Evolutionary conservation across 2,329 filamentous ascomycete species (phyloP), one percentile per base, ranked within the genome.

Genomic region (Coniochaeta hoffmannii): DNA sequence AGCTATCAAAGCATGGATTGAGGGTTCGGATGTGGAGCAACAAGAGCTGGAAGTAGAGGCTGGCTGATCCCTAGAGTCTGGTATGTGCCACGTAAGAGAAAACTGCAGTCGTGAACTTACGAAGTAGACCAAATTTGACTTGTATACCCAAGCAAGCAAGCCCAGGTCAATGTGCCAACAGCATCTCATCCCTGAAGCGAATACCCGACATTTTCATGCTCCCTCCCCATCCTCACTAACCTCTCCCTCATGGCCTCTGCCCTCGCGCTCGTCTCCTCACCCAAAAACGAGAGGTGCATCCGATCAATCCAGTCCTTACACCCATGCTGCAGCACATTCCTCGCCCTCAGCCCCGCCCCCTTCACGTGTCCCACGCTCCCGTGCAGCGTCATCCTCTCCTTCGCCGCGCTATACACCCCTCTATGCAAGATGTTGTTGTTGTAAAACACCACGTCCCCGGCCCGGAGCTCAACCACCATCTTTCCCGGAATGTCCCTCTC

Each of bases 371-470:
- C 87, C 50, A 89, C 86, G 55, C 82, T 87, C 7, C 87, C 87
- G 69, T 90, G 87, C 64, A 90, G 70, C 58, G 87, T 90, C 76
- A 87, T 79, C 24, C 88, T 73, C 71, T 89, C 85, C 61, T 73
- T 79, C 1, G 36, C 63, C 12, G 71, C 70, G 60, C 78, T 73
- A 68, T 90, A 91, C 28, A 82, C 81, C 1, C 87, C 88, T 4
- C 87, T 75, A 65, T 90, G 88, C 59, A 95, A 68, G 60, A 96
- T 95, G 68, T 96, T 95, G 66, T 92, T 95, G 69, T 96, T 85
- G 67, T 96, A 96, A 64, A 96, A 96, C 41, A 88, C 88, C 15
- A 88, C 83, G 70, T 96, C 90, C 0, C 90, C 90, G 0, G 89
- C 79, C 59, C 80, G 73, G 58, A 95, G 74, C 65, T 75, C 66